Base-by-base conservation (phyloP, 805 yeast genomes). In the Saturnispora sanitii region DNA sequence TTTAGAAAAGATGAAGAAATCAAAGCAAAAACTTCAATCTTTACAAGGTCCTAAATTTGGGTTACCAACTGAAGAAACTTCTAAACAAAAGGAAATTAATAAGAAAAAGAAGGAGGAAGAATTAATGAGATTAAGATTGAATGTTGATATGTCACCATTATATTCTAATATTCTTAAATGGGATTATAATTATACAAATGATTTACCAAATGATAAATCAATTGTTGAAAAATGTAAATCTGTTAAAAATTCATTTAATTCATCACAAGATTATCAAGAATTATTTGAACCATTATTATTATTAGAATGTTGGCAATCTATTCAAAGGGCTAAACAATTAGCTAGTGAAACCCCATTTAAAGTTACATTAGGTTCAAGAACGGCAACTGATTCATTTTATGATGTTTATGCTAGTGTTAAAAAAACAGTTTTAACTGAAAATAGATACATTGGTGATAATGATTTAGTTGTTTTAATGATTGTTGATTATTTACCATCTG, bases 261-360 rank as follows among this genome's bases (percentile, higher is more conserved):
- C 72, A 38, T 76, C 77, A 4, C 65, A 62, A n/a, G 86, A 82
- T 3, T 92, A 94, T 53, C 73, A 72, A 36, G 64, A 66, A 27
- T 68, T 73, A 1, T 81, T 85, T 58, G 83, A 79, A 49, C 98
- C 98, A 0, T 66, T 92, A 33, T 63, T 92, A 33, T 62, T 88
- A 55, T 61, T 90, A 31, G 99, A 92, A 61, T 83, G 95, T 47
- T 94, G 97, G 96, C 95, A 88, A 53, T 82, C 85, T 0, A 73
- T 92, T 21, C 80, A 77, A 48, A 70, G 84, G 4, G 77, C 92
- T 0, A 77, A 82, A 46, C 75, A 75, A 37, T 75, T 82, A 15
- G 62, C 65, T 13, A 72, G 71, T 8, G 73, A 71, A 37, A 60
- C 51, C 4, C 87, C 94, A 1, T 80, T 88, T 55, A 70, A 70